Conservation (phyloP, 805 yeast genomes). For the Wickerhamiella occidentalis region DNA sequence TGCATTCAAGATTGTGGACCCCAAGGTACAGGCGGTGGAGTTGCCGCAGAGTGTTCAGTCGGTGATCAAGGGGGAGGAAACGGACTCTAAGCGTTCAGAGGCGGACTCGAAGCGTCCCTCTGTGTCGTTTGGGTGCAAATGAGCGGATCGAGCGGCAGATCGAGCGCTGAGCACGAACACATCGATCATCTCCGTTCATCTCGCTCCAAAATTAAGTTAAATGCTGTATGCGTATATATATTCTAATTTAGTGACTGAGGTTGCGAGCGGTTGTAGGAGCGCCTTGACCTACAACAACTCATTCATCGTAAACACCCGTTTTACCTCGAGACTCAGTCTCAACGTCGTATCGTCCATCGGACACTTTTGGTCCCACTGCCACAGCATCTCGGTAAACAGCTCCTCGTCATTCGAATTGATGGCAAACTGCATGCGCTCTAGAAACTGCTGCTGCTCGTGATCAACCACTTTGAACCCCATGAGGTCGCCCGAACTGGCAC, state of each 20-base stretch:
- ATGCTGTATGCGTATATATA: background rate
- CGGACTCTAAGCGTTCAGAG: too few relatives aligned
- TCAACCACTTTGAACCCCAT: conserved; percentile 16
- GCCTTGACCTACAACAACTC: conserved; percentile 5
- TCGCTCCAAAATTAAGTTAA: background rate
- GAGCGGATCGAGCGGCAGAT: background rate
- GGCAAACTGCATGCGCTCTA: conserved; percentile 14
- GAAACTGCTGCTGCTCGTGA: conserved; percentile 13
- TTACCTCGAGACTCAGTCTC: conserved; percentile 15
- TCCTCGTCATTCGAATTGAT: conserved; percentile 13
- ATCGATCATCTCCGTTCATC: too few relatives aligned
- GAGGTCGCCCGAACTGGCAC: background rate
- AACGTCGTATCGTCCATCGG: conserved; percentile 18
- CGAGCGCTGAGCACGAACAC: too few relatives aligned
- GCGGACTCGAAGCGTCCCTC: too few relatives aligned
- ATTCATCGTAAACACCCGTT: conserved; percentile 7
- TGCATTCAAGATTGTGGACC: conserved; percentile 22
- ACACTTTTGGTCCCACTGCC: conserved; percentile 15
- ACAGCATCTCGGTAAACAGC: conserved; percentile 18
- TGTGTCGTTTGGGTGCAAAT: background rate
- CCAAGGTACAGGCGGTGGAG: conserved; percentile 21
- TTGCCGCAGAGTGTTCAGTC: conserved; percentile 11
- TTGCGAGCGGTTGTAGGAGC: too few relatives aligned
- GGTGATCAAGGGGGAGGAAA: background rate
- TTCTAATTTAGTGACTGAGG: too few relatives aligned